Percentiles rank a stretch among this genome's conserved stretches.
Conservation (phyloP, 2,329 filamentous ascomycete species). For the Triangularia setosa region DNA sequence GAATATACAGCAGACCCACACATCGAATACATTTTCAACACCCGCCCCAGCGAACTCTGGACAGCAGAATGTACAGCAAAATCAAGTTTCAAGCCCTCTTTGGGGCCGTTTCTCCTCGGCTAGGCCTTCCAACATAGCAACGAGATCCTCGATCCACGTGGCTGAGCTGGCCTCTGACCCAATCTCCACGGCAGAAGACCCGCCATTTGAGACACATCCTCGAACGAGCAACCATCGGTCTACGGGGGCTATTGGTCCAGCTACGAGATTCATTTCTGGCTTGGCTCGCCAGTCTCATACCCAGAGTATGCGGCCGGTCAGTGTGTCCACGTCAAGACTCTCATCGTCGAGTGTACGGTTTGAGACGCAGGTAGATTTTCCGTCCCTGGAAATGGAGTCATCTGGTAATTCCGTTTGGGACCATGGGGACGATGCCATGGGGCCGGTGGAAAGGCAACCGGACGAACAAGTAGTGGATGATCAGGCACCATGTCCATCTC, state of each 20-base stretch:
- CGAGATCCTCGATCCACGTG: not conserved
- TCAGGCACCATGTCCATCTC: not conserved
- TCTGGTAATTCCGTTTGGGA: not conserved
- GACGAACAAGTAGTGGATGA: not conserved
- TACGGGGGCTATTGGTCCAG: not conserved
- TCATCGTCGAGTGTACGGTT: not conserved
- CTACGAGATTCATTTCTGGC: not conserved
- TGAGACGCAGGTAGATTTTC: not conserved
- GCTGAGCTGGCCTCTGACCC: not conserved
- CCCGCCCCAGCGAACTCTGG: not conserved
- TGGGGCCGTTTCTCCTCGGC: too few relatives aligned
- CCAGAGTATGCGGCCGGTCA: not conserved
- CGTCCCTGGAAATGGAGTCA: not conserved
- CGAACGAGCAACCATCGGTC: not conserved
- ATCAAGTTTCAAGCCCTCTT: not conserved
- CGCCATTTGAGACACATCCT: not conserved
- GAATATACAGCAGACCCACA: not conserved
- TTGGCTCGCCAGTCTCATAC: not conserved
- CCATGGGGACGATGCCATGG: not conserved
- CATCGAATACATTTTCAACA: not conserved
- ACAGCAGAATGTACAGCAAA: not conserved
- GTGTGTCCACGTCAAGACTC: not conserved
- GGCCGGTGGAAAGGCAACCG: not conserved
- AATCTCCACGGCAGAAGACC: not conserved
- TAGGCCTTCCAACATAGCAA: too few relatives aligned